Evolutionary conservation across 306 rosid species (phyloP), one percentile per base, ranked within the genome.

Genomic region (Sicyos baderoa): DNA sequence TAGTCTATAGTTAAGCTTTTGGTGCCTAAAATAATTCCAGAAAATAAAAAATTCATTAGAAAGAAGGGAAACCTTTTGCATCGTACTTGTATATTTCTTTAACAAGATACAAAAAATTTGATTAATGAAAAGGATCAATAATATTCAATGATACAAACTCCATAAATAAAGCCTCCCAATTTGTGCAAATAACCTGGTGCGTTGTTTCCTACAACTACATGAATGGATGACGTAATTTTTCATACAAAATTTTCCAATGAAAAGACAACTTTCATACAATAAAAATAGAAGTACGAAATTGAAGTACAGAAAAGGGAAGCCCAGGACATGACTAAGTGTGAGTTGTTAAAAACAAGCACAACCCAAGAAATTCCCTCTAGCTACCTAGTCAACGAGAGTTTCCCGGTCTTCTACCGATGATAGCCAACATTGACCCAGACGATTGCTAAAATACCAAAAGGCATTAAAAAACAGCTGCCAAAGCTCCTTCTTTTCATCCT

Each of bases 1-100:
- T 76, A 54, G 76, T 71, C 76, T 83, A 76, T 93, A 93, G 84
- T 84, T 88, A 81, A 93, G 98, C 78, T 88, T 90, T 66, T 83
- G 89, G 77, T 89, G 86, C 85, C 97, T 89, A 78, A 10, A 76
- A 47, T 35, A 23, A 74, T 54, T 54, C 70, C 47, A 78, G 47
- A 73, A 82, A 47, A 70, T 55, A 57, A 78, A 6, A 68, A 25
- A 25, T 25, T 25, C 29, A 48, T 44, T 14, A 37, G 55, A 42
- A 76, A 17, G 72, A 66, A 49, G 21, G 74, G 64, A 48, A 10
- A 65, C 58, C 54, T 25, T 44, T 25, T 42, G 54, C 35, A 64
- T 64, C 19, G 17, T 32, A 16, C 32, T 64, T 54, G 17, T 16
- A 16, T 60, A n/a, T 6, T n/a, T 4, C 13, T 23, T 6, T 5